Base-by-base conservation (phyloP, 768 basidiomycete species). In the Psilocybe subaeruginosa region DNA sequence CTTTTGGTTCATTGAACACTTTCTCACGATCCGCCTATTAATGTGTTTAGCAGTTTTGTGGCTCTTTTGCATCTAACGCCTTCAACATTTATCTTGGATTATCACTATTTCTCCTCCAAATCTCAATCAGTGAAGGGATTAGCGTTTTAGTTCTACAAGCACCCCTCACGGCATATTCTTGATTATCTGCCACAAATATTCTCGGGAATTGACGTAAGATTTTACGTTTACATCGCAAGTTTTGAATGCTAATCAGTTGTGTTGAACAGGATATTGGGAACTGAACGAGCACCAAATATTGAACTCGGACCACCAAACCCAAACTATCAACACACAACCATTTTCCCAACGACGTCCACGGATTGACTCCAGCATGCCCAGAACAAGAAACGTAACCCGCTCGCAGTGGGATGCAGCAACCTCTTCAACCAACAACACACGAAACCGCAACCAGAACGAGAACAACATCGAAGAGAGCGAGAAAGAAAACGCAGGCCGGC, bases 351-450 rank as follows among this genome's bases (percentile, higher is more conserved):
- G 29, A 37, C 17, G 1, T 31, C 12, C 17, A 29, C 30, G 16
- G 35, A 48, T 39, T 31, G 33, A 37, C 3, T 43, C n/a, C n/a
- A 39, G 46, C 45, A 74, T 73, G 72, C 72, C 73, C 33, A 69
- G 66, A 43, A 74, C 73, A 23, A 65, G 69, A 31, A 74, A 73
- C 60, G 54, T 73, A 8, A 64, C 72, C 41, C 69, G 70, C 52
- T 61, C 65, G 7, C 73, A 74, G 53, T 71, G 72, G 72, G 65
- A 68, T 39, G 59, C 71, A 29, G 68, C 71, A 16, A 62, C 59
- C 35, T 50, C 63, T 11, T 56, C 66, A 3, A 50, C 39, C 7
- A 46, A 52, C 2, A 62, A 47, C 31, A 54, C 64, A 30, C 59
- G 60, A 19, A 61, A 57, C n/a, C 54, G 64, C 8, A 64, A 61